Percentiles rank a stretch among this genome's conserved stretches.
Conservation (phyloP, 805 yeast genomes). For the Starmerella floricola region DNA sequence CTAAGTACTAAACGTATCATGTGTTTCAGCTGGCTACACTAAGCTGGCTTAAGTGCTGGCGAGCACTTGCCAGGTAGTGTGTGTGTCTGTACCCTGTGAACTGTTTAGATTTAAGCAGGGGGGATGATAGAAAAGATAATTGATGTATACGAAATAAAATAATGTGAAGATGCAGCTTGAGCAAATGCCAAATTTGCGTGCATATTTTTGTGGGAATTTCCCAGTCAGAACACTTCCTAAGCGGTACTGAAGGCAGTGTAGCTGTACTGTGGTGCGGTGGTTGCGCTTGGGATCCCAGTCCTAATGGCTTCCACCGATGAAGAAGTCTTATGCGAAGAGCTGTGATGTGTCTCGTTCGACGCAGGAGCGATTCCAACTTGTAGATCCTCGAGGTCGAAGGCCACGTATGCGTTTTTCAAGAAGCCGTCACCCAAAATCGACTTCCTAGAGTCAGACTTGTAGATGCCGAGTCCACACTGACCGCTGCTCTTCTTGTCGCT, state of each 20-base stretch:
- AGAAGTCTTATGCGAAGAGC: neutral
- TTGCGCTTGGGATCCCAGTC: conserved; percentile 8
- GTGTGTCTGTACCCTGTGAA: no score
- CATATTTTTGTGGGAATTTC: no score
- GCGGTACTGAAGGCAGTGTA: neutral
- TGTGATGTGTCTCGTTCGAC: no score
- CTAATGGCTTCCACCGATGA: conserved; percentile 3
- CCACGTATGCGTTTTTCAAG: conserved; percentile 50
- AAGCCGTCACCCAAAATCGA: conserved; percentile 51
- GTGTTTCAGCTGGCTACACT: no score
- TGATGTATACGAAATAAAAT: no score
- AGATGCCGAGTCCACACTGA: conserved; percentile 2
- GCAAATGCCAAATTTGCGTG: no score
- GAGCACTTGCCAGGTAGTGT: no score
- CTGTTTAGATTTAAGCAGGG: no score
- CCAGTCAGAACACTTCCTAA: neutral
- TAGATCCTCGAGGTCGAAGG: conserved; percentile 47
- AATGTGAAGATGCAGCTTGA: no score
- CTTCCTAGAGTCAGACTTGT: neutral
- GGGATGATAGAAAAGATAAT: no score
- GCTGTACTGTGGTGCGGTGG: conserved; percentile 4
- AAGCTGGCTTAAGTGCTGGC: no score
- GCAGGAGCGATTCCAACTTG: conserved; percentile 47
- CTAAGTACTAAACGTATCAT: no score
- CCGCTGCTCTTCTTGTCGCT: neutral